Evolutionary conservation across 768 basidiomycete genomes (phyloP).

Genomic region (Suillus subluteus): DNA sequence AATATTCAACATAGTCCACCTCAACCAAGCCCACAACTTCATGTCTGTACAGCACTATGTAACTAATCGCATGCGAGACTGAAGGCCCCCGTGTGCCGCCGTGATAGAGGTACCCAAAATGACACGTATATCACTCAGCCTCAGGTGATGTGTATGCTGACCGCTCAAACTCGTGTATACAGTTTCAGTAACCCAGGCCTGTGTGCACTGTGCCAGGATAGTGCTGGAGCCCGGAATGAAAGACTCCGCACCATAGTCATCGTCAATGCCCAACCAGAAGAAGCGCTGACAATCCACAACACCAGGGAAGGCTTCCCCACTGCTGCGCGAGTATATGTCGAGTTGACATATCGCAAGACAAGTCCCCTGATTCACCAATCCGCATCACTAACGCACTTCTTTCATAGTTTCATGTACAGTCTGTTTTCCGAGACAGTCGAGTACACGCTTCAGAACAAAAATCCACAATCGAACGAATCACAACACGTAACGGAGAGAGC

Average conservation of each 20-base stretch:
- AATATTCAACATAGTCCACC: too few species aligned
- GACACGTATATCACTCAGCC: not conserved
- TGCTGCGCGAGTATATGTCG: constrained; percentile 33
- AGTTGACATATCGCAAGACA: constrained; percentile 38
- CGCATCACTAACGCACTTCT: too few species aligned
- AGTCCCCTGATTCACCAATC: constrained; percentile 26
- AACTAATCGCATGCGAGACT: too few species aligned
- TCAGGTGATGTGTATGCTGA: too few species aligned
- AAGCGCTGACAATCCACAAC: constrained; percentile 33
- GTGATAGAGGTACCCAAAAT: not conserved
- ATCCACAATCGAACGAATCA: too few species aligned
- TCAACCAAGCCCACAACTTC: too few species aligned
- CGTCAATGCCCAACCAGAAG: not conserved
- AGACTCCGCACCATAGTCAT: not conserved
- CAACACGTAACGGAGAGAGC: too few species aligned
- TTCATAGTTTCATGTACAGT: too few species aligned
- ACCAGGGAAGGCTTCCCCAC: constrained; percentile 44
- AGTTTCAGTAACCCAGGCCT: not conserved
- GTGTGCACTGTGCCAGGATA: not conserved
- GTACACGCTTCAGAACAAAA: too few species aligned
- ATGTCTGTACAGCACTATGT: too few species aligned
- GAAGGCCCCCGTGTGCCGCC: too few species aligned
- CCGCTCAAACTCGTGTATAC: not conserved
- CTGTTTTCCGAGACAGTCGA: too few species aligned
- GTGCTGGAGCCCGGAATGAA: not conserved